phyloP scores from a whole-genome alignment of 768 basidiomycete species.

The Pulveroboletus sp. region DNA sequence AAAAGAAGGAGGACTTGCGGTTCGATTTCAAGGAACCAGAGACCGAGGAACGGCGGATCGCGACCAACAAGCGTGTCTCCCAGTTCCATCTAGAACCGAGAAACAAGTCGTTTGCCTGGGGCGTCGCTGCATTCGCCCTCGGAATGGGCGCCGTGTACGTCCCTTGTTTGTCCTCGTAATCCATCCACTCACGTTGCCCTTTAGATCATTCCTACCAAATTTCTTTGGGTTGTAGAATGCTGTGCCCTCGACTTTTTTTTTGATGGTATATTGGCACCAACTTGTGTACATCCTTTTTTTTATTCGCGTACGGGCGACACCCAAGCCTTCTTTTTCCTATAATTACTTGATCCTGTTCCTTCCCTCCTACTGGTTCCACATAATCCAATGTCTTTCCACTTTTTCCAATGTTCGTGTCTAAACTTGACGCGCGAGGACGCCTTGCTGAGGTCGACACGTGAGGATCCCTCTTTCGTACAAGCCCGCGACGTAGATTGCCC shows the following conservation, averaged over 20 bases:
- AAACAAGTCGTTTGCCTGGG: conserved; percentile 78
- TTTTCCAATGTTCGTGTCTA: too few species aligned
- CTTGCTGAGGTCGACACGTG: conserved; percentile 41
- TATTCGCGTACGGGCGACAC: conserved; percentile 19
- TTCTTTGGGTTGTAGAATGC: conserved; percentile 41
- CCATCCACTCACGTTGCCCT: background rate
- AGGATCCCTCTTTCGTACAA: conserved; percentile 56
- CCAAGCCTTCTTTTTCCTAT: background rate
- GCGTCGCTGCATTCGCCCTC: conserved; percentile 76
- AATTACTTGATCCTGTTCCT: background rate
- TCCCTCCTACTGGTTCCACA: background rate
- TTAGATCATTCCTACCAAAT: conserved; percentile 57
- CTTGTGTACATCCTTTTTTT: conserved; percentile 14
- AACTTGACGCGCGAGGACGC: too few species aligned
- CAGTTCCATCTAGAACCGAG: conserved; percentile 58
- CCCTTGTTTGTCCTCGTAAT: background rate
- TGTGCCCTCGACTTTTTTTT: conserved; percentile 18
- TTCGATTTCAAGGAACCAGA: conserved; percentile 74
- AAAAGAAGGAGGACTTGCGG: conserved; percentile 44
- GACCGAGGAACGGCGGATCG: conserved; percentile 51
- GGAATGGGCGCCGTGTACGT: conserved; percentile 80
- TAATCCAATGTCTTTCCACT: conserved; percentile 2
- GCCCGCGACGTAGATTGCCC: conserved; percentile 51
- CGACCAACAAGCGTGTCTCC: conserved; percentile 60
- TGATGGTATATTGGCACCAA: conserved; percentile 18